Base-by-base conservation (phyloP, 1,139 yeast genomes). In the Candida tetrigidarum region DNA sequence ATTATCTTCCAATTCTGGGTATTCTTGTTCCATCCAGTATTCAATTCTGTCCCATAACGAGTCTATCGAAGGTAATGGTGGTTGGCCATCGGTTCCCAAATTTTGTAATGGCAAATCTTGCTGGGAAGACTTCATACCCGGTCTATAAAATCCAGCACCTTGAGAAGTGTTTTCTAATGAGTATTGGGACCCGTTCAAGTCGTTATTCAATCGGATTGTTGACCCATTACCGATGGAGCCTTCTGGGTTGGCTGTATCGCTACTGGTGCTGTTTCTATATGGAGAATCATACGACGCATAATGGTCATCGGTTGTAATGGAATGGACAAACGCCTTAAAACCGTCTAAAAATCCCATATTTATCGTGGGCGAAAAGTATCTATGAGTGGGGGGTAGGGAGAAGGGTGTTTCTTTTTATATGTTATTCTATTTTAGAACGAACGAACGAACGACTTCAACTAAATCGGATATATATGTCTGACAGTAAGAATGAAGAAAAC, bases 41-140 rank as follows among this genome's bases (percentile, higher is more conserved):
- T 85, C 92, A 51, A 88, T 76, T 49, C 91, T 74, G 50, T 78
- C 80, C 96, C 95, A 87, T 47, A 90, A 76, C 12, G 86, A 78
- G 46, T 76, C 77, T 15, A 87, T 75, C 10, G 89, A 76, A 7
- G 95, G 93, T 44, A 87, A 78, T 5, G 91, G 88, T 15, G 90
- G 87, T 49, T 74, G 80, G 3, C 86, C 85, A 44, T 72, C 69
- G 40, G 71, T 61, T 48, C 72, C 69, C 45, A 79, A 62, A 42
- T 58, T 71, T 49, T 71, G 78, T 56, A 75, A 54, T 37, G 71
- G 76, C 42, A 73, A 63, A 33, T 71, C 76, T 22, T 45, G 47
- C 25, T 69, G 55, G 9, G 61, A 64, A 2, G 73, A 66, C 38
- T 74, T 59, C 52, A 71, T 57, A 0, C 77, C 77, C 8, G 77